phyloP scores from a whole-genome alignment of 495 filamentous ascomycete genomes.

The Penicillium samsonianum region DNA sequence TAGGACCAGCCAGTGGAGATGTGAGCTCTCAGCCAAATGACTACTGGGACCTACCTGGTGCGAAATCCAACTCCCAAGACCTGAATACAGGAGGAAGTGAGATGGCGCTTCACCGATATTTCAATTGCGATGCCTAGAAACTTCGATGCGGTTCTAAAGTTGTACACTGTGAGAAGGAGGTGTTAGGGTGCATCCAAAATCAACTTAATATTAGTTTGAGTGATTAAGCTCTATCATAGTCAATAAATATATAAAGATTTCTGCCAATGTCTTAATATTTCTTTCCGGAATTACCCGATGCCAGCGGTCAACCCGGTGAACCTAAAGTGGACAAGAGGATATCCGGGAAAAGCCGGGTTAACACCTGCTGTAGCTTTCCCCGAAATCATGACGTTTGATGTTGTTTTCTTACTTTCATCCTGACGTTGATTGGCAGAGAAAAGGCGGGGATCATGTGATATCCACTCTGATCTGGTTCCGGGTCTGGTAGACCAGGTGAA shows the following conservation, averaged over 20 bases:
- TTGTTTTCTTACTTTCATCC: conserved; percentile 22
- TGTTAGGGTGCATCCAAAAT: too few relatives aligned
- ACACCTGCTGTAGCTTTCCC: not conserved
- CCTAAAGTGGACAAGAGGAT: conserved; percentile 35
- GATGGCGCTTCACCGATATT: not conserved
- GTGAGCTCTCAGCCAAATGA: too few relatives aligned
- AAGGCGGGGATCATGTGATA: conserved; percentile 34
- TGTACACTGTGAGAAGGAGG: too few relatives aligned
- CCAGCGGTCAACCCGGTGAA: conserved; percentile 32
- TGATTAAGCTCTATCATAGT: too few relatives aligned
- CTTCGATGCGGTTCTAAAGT: too few relatives aligned
- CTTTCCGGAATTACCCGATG: conserved; percentile 29
- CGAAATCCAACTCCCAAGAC: too few relatives aligned
- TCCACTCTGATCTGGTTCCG: conserved; percentile 5
- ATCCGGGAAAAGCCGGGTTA: conserved; percentile 31
- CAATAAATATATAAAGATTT: too few relatives aligned
- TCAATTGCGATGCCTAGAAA: conserved; percentile 1
- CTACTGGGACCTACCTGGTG: too few relatives aligned
- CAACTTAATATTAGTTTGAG: too few relatives aligned
- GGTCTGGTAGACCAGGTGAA: not conserved
- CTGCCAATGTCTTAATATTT: too few relatives aligned
- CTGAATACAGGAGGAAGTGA: not conserved
- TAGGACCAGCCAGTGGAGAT: too few relatives aligned
- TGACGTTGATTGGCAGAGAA: conserved; percentile 12
- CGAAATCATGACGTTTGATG: conserved; percentile 5